These are phyloP conservation scores for Botrytis elliptica DNA, from an alignment of 2,329 filamentous ascomycete species.

Conservation along the genomic window DNA sequence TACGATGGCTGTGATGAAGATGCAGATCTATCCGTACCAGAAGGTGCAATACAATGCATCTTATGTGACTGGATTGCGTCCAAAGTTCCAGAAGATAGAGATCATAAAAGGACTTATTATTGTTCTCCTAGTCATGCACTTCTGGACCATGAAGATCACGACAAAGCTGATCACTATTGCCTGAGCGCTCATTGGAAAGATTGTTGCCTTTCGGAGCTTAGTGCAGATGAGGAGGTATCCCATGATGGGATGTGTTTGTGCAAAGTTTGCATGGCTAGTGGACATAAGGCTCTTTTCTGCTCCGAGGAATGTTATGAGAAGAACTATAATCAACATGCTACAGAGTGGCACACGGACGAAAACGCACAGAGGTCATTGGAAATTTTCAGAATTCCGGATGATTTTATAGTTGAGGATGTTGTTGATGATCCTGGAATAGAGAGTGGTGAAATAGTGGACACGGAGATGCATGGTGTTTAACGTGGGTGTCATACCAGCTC, in stretches of 20 bases:
- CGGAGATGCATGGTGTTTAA: constrained; percentile 9
- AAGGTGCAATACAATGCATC: constrained; percentile 32
- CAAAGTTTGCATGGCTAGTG: constrained; percentile 13
- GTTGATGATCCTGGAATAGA: constrained; percentile 2
- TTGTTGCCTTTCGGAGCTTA: neutral
- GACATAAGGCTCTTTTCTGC: constrained; percentile 12
- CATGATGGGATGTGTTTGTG: constrained; percentile 8
- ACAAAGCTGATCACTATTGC: constrained; percentile 3
- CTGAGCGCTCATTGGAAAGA: constrained; percentile 15
- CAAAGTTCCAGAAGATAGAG: constrained; percentile 26
- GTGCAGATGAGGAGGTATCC: neutral
- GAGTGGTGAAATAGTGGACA: constrained; percentile 12
- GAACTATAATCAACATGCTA: constrained; percentile 9
- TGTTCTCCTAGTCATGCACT: constrained; percentile 34
- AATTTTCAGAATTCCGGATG: neutral
- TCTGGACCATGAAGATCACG: constrained; percentile 9
- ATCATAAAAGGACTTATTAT: constrained; percentile 29
- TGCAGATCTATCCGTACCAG: constrained; percentile 29
- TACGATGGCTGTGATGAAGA: constrained; percentile 30
- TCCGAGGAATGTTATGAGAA: constrained; percentile 8
- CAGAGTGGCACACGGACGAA: constrained; percentile 16
- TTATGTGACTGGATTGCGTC: constrained; percentile 36
- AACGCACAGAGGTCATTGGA: constrained; percentile 7
- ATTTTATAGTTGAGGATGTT: constrained; percentile 8
- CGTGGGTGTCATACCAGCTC: too few species aligned